Evolutionary conservation across 2,329 filamentous ascomycete species (phyloP).

Genomic region (Domatiomyces catenatus): DNA sequence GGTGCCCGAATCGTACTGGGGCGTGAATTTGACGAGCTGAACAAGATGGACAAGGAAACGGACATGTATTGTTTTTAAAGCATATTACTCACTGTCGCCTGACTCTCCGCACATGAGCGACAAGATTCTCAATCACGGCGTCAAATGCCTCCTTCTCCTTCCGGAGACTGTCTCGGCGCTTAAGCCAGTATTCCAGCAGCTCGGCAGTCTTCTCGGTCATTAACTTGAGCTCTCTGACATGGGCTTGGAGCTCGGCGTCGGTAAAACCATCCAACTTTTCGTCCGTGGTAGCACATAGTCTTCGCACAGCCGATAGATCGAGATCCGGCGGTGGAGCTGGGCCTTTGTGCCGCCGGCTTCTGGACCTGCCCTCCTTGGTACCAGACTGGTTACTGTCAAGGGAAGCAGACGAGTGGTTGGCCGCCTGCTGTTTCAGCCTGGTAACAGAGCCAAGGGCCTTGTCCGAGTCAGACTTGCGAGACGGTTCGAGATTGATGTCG

Average conservation of each 20-base stretch:
- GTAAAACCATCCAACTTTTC: slow-evolving; percentile 69
- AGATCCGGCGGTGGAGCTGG: slow-evolving; percentile 50
- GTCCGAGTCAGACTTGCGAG: slow-evolving; percentile 42
- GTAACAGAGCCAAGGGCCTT: slow-evolving; percentile 30
- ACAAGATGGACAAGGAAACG: too few relatives aligned
- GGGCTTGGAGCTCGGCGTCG: slow-evolving; percentile 55
- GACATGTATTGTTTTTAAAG: neutral
- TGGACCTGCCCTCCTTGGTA: slow-evolving; percentile 13
- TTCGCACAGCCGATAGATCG: slow-evolving; percentile 61
- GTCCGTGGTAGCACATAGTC: slow-evolving; percentile 70
- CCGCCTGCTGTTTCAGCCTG: slow-evolving; percentile 21
- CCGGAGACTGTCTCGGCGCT: slow-evolving; percentile 68
- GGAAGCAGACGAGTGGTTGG: slow-evolving; percentile 20
- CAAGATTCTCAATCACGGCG: slow-evolving; percentile 89
- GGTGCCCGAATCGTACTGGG: too few relatives aligned
- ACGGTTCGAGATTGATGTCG: slow-evolving; percentile 46
- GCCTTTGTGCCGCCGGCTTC: slow-evolving; percentile 36
- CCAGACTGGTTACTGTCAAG: slow-evolving; percentile 21
- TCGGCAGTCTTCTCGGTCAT: slow-evolving; percentile 58
- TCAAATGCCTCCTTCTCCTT: slow-evolving; percentile 90
- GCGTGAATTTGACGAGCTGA: too few relatives aligned
- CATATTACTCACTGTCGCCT: slow-evolving; percentile 36
- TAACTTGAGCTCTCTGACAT: slow-evolving; percentile 53
- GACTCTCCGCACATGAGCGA: slow-evolving; percentile 76
- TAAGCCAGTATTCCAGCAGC: slow-evolving; percentile 76